Evolutionary conservation across 108 stramenopile genomes (phyloP), one percentile per base, ranked within the genome.

Genomic region (Cyclotella baltica): DNA sequence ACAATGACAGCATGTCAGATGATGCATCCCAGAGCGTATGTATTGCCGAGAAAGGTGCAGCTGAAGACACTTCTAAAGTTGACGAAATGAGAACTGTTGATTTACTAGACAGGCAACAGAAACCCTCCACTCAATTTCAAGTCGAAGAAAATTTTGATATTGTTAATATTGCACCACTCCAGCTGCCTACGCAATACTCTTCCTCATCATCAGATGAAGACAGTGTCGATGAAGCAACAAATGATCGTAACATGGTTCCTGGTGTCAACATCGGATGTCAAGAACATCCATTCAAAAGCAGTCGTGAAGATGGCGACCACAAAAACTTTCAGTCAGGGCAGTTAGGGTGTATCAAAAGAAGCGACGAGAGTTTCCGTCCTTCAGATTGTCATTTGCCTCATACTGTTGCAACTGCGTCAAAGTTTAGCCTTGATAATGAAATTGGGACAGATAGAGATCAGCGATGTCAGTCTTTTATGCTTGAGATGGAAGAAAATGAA

Each of bases 171-270:
- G 46, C 20, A n/a, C 57, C 77, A 30, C 35, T 78, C 18, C 71
- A 66, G 38, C 62, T 78, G 19, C 77, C 77, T 31, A 78, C 76
- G 9, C 76, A 77, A 72, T 59, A 72, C 27, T 77, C 70, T 25
- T 77, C 76, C 16, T 77, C 76, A 1, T 62, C 61, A 33, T 65
- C 63, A 67, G 74, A 75, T 16, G 69, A 62, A 33, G 61, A 62
- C 22, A 57, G 30, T 51, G 76, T 72, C 0, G 75, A 76, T 1
- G 70, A 75, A 30, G 50, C 18, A 38, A 61, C n/a, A n/a, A n/a
- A n/a, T n/a, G n/a, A n/a, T n/a, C n/a, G n/a, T n/a, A n/a, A n/a
- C n/a, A n/a, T n/a, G n/a, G n/a, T n/a, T n/a, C n/a, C n/a, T n/a
- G n/a, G n/a, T n/a, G n/a, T n/a, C n/a, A n/a, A n/a, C n/a, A n/a